Evolutionary conservation across 2,329 filamentous ascomycete species (phyloP), one percentile per base, ranked within the genome.

Genomic region (Aspergillus candidus): DNA sequence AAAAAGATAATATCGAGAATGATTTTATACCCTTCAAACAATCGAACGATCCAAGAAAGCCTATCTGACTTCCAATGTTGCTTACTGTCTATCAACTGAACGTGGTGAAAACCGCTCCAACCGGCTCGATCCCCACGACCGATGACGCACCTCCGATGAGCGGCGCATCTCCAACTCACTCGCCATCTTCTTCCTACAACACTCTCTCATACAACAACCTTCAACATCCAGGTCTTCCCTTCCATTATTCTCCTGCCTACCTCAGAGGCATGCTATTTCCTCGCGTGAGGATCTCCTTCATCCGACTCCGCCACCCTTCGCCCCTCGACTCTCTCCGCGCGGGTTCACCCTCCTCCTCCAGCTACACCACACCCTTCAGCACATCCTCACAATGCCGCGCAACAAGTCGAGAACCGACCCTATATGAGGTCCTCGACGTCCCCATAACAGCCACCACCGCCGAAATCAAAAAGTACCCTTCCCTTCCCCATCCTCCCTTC

Each of bases 401-500:
- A 42, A 38, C 62, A 45, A 48, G 62, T 60, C 59, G 61, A 54
- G 54, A 72, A 32, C 58, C 66, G 55, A 88, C 82, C 49, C 85
- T 94, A 70, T 98, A 98, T 68, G 85, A 91, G 57, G 82, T 83
- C 33, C 77, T 98, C 40, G 78, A 83, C 34, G 67, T 98, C n/a
- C 69, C 79, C 0, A 74, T 76, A 34, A 77, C 78, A 51, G 90
- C 91, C 33, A 80, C 85, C 12, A 70, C 78, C 1, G 72, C 74
- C 7, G 88, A 95, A 41, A 90, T 97, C 49, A 97, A 97, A 68
- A 91, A 86, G 84, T 88, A 63, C 31, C 49, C 29, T 11, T 12
- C 31, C 35, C n/a, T 13, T 4, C 35, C 7, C 27, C 13, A 18
- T 15, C 27, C 22, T 3, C 32, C 17, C 38, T 37, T 47, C 17